phyloP scores from a whole-genome alignment of 257 asterid genomes.

The Solanum sitiens region DNA sequence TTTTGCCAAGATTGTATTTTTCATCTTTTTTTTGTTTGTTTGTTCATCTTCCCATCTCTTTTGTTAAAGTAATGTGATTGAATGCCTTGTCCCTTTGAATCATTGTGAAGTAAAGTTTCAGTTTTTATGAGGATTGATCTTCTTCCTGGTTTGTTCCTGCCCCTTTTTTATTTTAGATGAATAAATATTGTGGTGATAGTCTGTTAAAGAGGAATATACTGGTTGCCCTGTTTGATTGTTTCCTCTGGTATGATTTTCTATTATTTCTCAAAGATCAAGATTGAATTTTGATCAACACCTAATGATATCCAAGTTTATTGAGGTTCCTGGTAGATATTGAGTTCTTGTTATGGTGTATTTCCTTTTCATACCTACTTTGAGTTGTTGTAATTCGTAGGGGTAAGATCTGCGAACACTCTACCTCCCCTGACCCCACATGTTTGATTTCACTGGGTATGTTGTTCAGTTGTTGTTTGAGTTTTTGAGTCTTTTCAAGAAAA shows the following conservation, averaged over 20 bases:
- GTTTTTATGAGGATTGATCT: not conserved
- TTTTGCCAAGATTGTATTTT: not conserved
- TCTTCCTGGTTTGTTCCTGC: not conserved
- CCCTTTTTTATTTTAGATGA: not conserved
- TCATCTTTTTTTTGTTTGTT: not conserved
- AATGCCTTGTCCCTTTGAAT: not conserved
- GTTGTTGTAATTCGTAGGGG: not conserved
- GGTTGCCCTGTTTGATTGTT: not conserved
- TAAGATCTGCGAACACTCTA: not conserved
- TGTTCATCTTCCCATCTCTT: not conserved
- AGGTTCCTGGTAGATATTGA: not conserved
- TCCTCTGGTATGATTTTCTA: not conserved
- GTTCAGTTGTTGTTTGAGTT: not conserved
- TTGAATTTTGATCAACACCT: not conserved
- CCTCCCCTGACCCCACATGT: not conserved
- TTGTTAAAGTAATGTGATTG: not conserved
- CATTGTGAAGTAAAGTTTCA: not conserved
- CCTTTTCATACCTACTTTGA: not conserved
- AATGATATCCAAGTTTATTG: not conserved
- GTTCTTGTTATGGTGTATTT: not conserved
- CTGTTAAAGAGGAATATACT: not conserved
- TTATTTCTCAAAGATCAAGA: not conserved
- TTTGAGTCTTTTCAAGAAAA: not conserved
- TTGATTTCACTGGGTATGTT: not conserved
- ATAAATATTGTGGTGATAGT: not conserved